phyloP scores from a whole-genome alignment of 1,284 basidiomycete species.

The Tilletia caries region DNA sequence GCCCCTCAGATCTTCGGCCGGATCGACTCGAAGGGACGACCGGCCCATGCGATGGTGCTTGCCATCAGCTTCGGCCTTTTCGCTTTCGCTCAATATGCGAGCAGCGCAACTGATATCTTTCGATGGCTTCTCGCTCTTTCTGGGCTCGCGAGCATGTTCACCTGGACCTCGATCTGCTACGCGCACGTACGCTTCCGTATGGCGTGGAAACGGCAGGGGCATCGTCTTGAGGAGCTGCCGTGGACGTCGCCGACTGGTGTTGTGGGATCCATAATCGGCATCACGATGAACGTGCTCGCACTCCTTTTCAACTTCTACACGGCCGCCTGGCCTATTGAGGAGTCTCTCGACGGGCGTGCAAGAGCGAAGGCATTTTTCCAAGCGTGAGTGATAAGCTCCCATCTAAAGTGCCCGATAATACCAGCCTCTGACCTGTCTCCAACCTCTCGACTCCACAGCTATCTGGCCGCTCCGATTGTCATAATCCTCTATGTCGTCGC shows the following conservation, averaged over 20 bases:
- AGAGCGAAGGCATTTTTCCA: slow-evolving; percentile 2
- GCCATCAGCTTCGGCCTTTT: slow-evolving; percentile 30
- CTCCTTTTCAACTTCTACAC: neutral
- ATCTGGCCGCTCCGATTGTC: neutral
- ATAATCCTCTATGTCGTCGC: neutral
- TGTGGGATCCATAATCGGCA: slow-evolving; percentile 28
- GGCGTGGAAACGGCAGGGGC: slow-evolving; percentile 29
- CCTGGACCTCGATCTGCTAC: slow-evolving; percentile 32
- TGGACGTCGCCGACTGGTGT: slow-evolving; percentile 25
- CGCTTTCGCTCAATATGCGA: slow-evolving; percentile 30
- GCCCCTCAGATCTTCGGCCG: slow-evolving; percentile 31
- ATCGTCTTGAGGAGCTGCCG: slow-evolving; percentile 26
- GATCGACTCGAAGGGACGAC: slow-evolving; percentile 24
- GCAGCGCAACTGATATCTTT: slow-evolving; percentile 27
- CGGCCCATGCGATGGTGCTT: slow-evolving; percentile 30
- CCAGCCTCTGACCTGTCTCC: neutral
- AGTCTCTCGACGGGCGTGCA: neutral
- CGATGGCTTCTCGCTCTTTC: slow-evolving; percentile 31
- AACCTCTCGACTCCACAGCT: neutral
- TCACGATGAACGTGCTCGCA: slow-evolving; percentile 24
- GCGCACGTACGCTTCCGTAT: slow-evolving; percentile 38
- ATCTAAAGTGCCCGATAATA: too few species aligned
- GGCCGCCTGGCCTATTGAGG: slow-evolving; percentile 16
- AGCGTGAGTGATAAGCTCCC: slow-evolving; percentile 18
- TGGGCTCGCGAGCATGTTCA: slow-evolving; percentile 32